These are phyloP conservation scores for Hysterium pulicare DNA, from an alignment of 2,329 filamentous ascomycete genomes.

Conservation along the genomic window DNA sequence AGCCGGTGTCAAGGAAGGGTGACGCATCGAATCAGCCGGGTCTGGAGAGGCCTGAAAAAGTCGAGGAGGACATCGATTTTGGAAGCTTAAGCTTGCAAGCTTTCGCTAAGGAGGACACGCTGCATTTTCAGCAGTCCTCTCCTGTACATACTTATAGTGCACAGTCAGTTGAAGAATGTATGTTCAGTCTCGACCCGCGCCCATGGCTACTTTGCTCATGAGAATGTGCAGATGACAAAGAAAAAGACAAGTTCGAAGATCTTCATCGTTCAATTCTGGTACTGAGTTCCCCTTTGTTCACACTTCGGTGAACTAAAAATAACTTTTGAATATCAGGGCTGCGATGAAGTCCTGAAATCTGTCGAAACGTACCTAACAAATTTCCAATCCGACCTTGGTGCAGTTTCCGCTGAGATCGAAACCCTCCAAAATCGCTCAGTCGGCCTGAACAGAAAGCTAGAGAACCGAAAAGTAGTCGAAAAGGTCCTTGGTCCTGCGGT, in stretches of 20 bases:
- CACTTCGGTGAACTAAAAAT: not conserved
- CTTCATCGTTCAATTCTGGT: conserved; percentile 78
- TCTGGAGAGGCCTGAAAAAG: conserved; percentile 44
- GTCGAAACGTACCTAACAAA: conserved; percentile 89
- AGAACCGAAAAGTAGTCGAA: conserved; percentile 87
- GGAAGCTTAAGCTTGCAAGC: conserved; percentile 71
- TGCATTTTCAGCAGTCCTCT: conserved; percentile 27
- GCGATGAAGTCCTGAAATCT: conserved; percentile 88
- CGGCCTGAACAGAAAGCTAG: conserved; percentile 75
- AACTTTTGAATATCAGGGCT: conserved; percentile 49
- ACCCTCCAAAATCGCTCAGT: conserved; percentile 83
- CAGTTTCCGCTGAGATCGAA: conserved; percentile 93
- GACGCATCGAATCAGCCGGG: conserved; percentile 11
- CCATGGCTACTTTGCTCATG: conserved; percentile 22
- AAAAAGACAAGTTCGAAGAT: conserved; percentile 83
- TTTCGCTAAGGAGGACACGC: conserved; percentile 50
- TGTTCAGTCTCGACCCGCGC: conserved; percentile 35
- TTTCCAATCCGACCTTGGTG: conserved; percentile 89
- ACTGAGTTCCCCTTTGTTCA: conserved; percentile 6
- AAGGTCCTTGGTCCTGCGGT: conserved; percentile 82
- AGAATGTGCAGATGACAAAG: conserved; percentile 61
- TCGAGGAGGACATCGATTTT: conserved; percentile 73
- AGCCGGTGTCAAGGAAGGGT: conserved; percentile 12
- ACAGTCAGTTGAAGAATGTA: conserved; percentile 72
- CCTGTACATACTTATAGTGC: conserved; percentile 50